A percentile compares a stretch with the other conserved stretches of the same genome.
Conservation (phyloP, 495 filamentous ascomycete genomes). For the Penicillium samsonianum region DNA sequence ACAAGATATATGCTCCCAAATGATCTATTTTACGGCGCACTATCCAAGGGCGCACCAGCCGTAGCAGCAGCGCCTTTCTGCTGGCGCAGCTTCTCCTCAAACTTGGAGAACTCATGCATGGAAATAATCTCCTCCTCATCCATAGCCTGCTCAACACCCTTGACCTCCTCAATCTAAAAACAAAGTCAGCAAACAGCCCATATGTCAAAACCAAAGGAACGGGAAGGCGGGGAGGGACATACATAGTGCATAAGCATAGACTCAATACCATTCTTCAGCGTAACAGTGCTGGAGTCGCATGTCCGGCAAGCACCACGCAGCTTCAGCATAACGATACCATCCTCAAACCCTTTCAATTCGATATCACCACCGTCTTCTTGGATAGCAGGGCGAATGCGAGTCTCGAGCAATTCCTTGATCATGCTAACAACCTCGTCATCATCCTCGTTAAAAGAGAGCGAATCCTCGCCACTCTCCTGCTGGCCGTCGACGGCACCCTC, state of each 20-base stretch:
- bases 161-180: conserved; percentile 86
- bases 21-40: conserved; percentile 37
- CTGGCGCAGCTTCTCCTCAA: conserved; percentile 88
- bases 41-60: conserved; percentile 66
- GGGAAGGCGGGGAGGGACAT: conserved; percentile 28
- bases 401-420: conserved; percentile 99
- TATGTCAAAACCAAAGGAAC: background rate
- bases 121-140: conserved; percentile 93
- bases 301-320: conserved; percentile 90
- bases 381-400: conserved; percentile 88
- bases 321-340: conserved; percentile 84
- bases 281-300: conserved; percentile 94
- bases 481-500: conserved; percentile 59
- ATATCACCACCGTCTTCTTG: conserved; percentile 98
- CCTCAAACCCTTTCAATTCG: conserved; percentile 84
- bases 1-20: conserved; percentile 2
- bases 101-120: conserved; percentile 87
- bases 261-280: conserved; percentile 95
- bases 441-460: conserved; percentile 74
- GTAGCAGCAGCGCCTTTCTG: conserved; percentile 64
- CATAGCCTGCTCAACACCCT: conserved; percentile 86
- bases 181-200: conserved; percentile 31
- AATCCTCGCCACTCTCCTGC: conserved; percentile 61
- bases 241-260: conserved; percentile 91
- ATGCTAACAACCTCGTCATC: conserved; percentile 93